Evolutionary conservation across 768 basidiomycete genomes (phyloP).

Genomic region (Psilocybe subaeruginosa): DNA sequence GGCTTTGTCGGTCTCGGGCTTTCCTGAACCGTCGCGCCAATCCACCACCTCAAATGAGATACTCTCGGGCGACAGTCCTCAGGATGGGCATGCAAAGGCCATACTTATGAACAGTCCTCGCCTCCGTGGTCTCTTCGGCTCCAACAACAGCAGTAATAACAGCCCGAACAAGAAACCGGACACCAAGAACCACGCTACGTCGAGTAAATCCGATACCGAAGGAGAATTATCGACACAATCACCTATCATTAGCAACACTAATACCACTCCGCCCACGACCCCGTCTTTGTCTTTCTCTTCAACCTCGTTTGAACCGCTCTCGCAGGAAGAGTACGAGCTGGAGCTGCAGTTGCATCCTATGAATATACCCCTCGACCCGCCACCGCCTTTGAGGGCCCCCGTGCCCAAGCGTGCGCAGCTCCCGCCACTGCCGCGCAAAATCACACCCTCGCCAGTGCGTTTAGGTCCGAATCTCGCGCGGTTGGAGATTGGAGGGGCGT

Average conservation of each 20-base stretch:
- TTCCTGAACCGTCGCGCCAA: slow-evolving; percentile 36
- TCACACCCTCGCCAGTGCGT: slow-evolving; percentile 26
- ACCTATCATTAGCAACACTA: slow-evolving; percentile 13
- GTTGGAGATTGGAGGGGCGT: slow-evolving; percentile 29
- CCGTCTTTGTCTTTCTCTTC: slow-evolving; percentile 16
- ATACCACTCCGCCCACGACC: slow-evolving; percentile 18
- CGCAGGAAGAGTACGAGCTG: slow-evolving; percentile 26
- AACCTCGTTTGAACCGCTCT: slow-evolving; percentile 20
- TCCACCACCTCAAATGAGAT: slow-evolving; percentile 17
- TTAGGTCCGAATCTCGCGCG: slow-evolving; percentile 28
- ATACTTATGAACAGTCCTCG: slow-evolving; percentile 23
- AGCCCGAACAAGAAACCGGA: slow-evolving; percentile 21
- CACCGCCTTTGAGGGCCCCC: slow-evolving; percentile 1
- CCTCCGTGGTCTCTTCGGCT: slow-evolving; percentile 29
- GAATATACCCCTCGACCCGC: slow-evolving; percentile 6
- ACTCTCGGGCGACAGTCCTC: slow-evolving; percentile 12
- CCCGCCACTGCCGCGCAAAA: slow-evolving; percentile 26
- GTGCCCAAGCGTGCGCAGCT: slow-evolving; percentile 22
- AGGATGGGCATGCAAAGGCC: slow-evolving; percentile 15
- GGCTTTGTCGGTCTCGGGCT: slow-evolving; percentile 39
- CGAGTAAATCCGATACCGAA: slow-evolving; percentile 19
- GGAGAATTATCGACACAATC: slow-evolving; percentile 4
- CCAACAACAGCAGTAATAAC: slow-evolving; percentile 4
- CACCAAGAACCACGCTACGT: slow-evolving; percentile 19
- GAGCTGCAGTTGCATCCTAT: slow-evolving; percentile 22